Base-by-base conservation (phyloP, 2,329 filamentous ascomycete genomes). In the Chalaropsis thielavioides region DNA sequence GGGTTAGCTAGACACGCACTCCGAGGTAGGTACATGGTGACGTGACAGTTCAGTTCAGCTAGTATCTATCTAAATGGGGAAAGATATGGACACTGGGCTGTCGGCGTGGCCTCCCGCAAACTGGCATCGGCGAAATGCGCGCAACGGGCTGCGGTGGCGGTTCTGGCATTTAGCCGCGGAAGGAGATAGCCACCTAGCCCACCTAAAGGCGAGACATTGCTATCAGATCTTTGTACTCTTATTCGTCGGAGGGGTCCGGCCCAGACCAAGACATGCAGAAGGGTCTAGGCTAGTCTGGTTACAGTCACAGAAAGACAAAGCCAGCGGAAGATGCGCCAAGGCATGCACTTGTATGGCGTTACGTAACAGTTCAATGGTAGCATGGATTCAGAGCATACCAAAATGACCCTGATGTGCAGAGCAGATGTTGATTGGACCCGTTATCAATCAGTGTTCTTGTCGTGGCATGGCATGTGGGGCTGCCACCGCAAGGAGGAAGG, bases 401-500 rank as follows among this genome's bases (percentile, higher is more conserved):
- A 49, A 49, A 49, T 19, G 44, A 1, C 22, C 35, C 8, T 22
- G 41, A 40, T 41, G 58, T 13, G 41, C 17, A 22, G 10, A 17
- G 31, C 5, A 40, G 7, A 61, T 17, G 17, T 61, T 61, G 27
- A 43, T 43, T 63, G 17, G 54, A 59, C 22, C 31, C n/a, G 61
- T 61, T 66, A 46, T 61, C 61, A 61, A 66, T 66, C 24, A 38
- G 62, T n/a, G 35, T 7, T n/a, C 11, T 38, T 64, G 46, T 19
- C 56, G 19, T 62, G 31, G 40, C n/a, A 38, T 51, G 11, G 31
- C 13, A 24, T 56, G 40, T 38, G 15, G 59, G 27, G 64, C 51
- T 35, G 51, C 22, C 74, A 3, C 78, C 77, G 66, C 74, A 75
- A 0, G 75, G 75, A 11, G 22, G 24, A 17, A 56, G 66, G 74